phyloP scores from a whole-genome alignment of 768 basidiomycete species.

The Pholiota molesta region DNA sequence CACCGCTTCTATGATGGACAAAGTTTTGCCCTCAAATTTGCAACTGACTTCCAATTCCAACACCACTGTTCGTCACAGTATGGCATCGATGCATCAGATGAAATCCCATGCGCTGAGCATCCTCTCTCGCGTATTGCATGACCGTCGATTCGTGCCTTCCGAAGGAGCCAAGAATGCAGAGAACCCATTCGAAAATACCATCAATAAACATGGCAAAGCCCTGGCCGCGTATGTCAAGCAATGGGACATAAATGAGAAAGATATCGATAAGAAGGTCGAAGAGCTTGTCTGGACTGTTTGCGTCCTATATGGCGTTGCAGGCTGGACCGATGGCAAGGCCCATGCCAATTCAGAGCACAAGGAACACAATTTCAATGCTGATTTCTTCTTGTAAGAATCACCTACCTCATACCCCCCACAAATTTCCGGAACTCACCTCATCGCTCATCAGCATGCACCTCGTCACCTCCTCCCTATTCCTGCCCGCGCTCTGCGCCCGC shows the following conservation, averaged over 20 bases:
- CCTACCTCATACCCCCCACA: not conserved
- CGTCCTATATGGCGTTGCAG: slow-evolving; percentile 15
- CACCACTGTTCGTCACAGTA: slow-evolving; percentile 4
- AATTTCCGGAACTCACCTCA: too few species aligned
- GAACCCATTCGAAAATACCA: slow-evolving; percentile 8
- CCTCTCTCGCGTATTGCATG: slow-evolving; percentile 12
- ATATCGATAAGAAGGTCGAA: slow-evolving; percentile 16
- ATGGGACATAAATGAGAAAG: slow-evolving; percentile 12
- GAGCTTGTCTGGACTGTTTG: slow-evolving; percentile 15
- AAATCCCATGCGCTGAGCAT: slow-evolving; percentile 16
- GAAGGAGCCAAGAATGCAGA: not conserved
- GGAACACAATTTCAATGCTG: slow-evolving; percentile 5
- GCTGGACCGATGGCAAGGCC: slow-evolving; percentile 9
- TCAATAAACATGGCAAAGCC: not conserved
- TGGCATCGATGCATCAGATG: not conserved
- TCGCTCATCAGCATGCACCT: slow-evolving; percentile 17
- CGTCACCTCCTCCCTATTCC: slow-evolving; percentile 16
- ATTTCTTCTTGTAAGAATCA: slow-evolving; percentile 15
- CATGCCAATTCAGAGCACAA: not conserved
- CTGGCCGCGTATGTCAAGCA: slow-evolving; percentile 11
- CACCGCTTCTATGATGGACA: not conserved
- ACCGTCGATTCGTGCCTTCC: slow-evolving; percentile 5
- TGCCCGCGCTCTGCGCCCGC: slow-evolving; percentile 14
- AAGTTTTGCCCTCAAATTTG: not conserved
- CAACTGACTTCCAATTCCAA: not conserved